Base-by-base conservation (phyloP, 2,329 filamentous ascomycete genomes). In the Pestalotiopsis sp. region DNA sequence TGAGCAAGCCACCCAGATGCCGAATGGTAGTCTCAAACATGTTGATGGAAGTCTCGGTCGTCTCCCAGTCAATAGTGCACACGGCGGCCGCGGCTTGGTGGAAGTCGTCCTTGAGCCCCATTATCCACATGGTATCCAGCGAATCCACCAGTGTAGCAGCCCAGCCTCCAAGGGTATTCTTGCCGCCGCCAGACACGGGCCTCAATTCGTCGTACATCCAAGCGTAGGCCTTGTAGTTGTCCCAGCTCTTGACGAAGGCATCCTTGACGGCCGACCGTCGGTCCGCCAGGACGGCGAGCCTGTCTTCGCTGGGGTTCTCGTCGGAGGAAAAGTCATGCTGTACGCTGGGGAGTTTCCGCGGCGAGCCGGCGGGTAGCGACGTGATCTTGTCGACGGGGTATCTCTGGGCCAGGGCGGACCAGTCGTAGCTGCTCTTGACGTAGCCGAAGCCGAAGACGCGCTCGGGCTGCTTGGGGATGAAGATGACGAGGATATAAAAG, bases 71-170 rank as follows among this genome's bases (percentile, higher is more conserved):
- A 66, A 88, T 81, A 11, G 81, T 81, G 26, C 76, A 77, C 2
- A 85, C 81, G 2, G 84, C 86, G 35, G 79, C 77, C 2, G 85
- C 82, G 4, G 88, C 87, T 22, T 83, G 75, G 63, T 83, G 77
- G 70, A 91, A 90, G 39, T 91, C 88, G 1, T 84, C 79, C 39
- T 82, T 77, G 56, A 90, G 76, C 6, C 78, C 87, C 87, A 90
- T 89, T 59, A 91, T 89, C 81, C 84, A 86, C 2, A 91, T 82
- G 0, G 88, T 89, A 69, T 90, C 88, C 64, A 91, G 80, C 0
- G 83, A 78, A 73, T 91, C 89, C 26, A 91, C 83, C 63, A 90
- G 75, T 0, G 88, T 89, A 2, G 87, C 88, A 0, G 82, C 87
- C 82, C 86, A 88, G 17, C 84, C 83, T 10, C 85, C 84, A 71